phyloP scores from a whole-genome alignment of 169 alveolate genomes.

The Plasmodium malariae region DNA sequence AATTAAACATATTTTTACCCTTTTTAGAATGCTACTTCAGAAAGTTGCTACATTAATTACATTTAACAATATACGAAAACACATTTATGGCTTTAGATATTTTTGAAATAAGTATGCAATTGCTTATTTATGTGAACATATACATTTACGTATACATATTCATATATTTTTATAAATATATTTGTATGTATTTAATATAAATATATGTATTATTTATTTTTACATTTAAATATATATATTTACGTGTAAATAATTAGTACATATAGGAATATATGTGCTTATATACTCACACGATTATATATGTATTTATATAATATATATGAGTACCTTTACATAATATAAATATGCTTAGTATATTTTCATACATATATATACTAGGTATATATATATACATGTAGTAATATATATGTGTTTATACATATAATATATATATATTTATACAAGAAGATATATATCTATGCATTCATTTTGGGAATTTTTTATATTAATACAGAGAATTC shows the following conservation, averaged over 20 bases:
- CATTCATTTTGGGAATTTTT: slow-evolving; percentile 1
- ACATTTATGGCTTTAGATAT: slow-evolving; percentile 16
- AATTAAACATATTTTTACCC: slow-evolving; percentile 7
- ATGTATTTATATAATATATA: too few species aligned
- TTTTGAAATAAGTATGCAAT: slow-evolving; percentile 11
- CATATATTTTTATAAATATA: too few species aligned
- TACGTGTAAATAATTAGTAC: too few species aligned
- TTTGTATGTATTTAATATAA: too few species aligned
- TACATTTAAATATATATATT: too few species aligned
- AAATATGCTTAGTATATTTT: too few species aligned
- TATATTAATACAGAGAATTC: neutral
- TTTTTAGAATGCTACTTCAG: neutral
- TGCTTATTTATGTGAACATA: neutral
- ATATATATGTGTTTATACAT: neutral
- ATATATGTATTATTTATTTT: too few species aligned
- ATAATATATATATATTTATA: slow-evolving; percentile 23
- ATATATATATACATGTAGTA: slow-evolving; percentile 8
- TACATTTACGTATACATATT: slow-evolving; percentile 11
- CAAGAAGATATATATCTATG: slow-evolving; percentile 13
- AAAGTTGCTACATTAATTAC: too few species aligned
- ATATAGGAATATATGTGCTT: too few species aligned
- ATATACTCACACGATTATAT: too few species aligned
- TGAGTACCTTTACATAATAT: slow-evolving; percentile 11
- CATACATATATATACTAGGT: too few species aligned
- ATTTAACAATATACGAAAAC: too few species aligned